Evolutionary conservation across 2,329 filamentous ascomycete species (phyloP), one percentile per base, ranked within the genome.

Genomic region (Fusarium sambucinum): DNA sequence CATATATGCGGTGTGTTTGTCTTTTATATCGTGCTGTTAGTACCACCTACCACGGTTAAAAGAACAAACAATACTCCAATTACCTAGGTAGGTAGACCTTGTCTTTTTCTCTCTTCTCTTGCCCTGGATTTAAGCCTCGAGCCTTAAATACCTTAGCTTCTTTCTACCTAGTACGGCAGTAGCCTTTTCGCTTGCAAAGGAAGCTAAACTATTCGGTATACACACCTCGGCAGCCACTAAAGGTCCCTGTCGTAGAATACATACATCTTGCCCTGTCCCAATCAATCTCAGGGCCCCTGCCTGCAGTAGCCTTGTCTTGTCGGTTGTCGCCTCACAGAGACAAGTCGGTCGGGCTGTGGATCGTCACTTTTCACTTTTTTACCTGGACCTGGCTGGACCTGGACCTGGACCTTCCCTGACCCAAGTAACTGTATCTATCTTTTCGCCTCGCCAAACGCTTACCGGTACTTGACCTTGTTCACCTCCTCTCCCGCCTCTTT

Each of bases 341-440:
- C 54, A 51, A 51, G 56, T 59, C 55, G 54, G 61, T 35, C 69
- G 60, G 59, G 59, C 58, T 63, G 72, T 74, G 70, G 72, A 73
- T 72, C 69, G 62, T 74, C 66, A 69, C 72, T 71, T 73, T 63
- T 74, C 70, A 72, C 66, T 72, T 74, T 73, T 73, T 35, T 68
- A 62, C 55, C 62, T 48, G n/a, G 16, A 27, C 21, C 19, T 37
- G 17, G 33, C 19, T 40, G 19, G 38, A 38, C 37, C 19, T 40
- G 19, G 38, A 38, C 37, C 19, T 21, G n/a, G 19, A 23, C 45
- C 46, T 50, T 50, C 19, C 46, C 21, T 50, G 46, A 33, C 32
- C 32, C 46, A 48, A 37, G 37, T 23, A 40, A 40, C 37, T 21
- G 44, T 38, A 50, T 50, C 60, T 38, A 50, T 50, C 60, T 37